Evolutionary conservation across 2,329 filamentous ascomycete genomes (phyloP), one percentile per base, ranked within the genome.

Genomic region (Colletotrichum tamarilloi): DNA sequence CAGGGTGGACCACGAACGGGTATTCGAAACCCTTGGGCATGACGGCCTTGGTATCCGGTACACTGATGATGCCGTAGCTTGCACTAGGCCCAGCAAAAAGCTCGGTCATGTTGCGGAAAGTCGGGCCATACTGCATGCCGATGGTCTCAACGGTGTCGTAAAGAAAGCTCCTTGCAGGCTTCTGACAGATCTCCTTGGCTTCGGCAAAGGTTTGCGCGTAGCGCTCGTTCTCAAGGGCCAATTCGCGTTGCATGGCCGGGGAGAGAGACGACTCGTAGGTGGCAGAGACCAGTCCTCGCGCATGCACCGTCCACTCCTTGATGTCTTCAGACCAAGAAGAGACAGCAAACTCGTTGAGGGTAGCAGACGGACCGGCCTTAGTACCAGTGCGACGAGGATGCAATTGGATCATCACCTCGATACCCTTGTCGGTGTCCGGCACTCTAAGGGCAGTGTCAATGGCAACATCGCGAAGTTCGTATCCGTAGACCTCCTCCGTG

Each of bases 351-450:
- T 75, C 73, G 38, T 67, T 64, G 26, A 68, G 38, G 4, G 63
- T 66, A 30, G 70, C 52, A 1, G 67, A 71, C 12, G 72, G 68
- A 1, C 63, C 68, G 1, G 71, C 68, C 32, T 65, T 76, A 2
- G 75, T 74, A 0, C 75, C 74, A 11, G 68, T 72, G 9, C 74
- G 62, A 8, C 74, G 68, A 1, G 71, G 71, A 3, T 72, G 74
- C 38, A 77, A 57, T 14, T 73, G 75, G 9, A 75, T 57, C 71
- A 77, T 72, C 42, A 75, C 75, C 56, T 77, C 76, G 2, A 77
- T 67, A 7, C 73, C 75, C 55, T 75, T 72, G 12, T 77, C 74
- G 9, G 67, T 74, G 28, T 76, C 74, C 3, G 76, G 75, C 1
- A 77, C 73, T 5, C 65, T 70, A 26, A 77, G 63, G 16, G 73